A percentile compares a stretch with the other conserved stretches of the same genome.
Conservation (phyloP, 306 rosid genomes). For the Ceratonia siliqua region DNA sequence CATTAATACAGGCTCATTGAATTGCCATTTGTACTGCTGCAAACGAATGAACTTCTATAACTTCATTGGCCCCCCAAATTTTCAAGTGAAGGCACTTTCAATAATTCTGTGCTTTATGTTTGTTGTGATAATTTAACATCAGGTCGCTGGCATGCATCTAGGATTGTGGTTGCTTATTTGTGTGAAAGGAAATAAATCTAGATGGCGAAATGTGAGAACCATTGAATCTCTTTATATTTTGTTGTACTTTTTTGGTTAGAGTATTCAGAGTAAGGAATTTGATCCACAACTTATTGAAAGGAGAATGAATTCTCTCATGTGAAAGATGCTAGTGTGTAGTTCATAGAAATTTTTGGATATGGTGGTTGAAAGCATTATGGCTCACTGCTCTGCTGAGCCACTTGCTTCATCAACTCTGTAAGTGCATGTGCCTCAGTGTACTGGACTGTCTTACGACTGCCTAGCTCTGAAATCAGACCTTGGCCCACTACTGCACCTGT, state of each 20-base stretch:
- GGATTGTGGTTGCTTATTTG: slow-evolving; percentile 1
- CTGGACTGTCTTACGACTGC: slow-evolving; percentile 55
- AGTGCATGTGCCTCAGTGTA: slow-evolving; percentile 56
- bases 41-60: slow-evolving; percentile 20
- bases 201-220: slow-evolving; percentile 2
- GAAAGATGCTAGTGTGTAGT: slow-evolving; percentile 24
- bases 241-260: not conserved
- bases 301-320: not conserved
- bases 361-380: slow-evolving; percentile 63
- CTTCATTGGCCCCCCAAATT: slow-evolving; percentile 17
- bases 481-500: slow-evolving; percentile 55
- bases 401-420: slow-evolving; percentile 51
- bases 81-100: slow-evolving; percentile 3
- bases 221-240: not conserved
- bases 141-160: not conserved
- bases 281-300: not conserved
- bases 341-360: slow-evolving; percentile 27
- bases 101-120: slow-evolving; percentile 11
- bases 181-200: slow-evolving; percentile 15
- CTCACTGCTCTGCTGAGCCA: slow-evolving; percentile 34
- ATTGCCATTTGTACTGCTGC: not conserved
- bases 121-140: slow-evolving; percentile 19
- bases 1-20: not conserved
- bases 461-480: slow-evolving; percentile 36
- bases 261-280: not conserved